Base-by-base conservation (phyloP, 768 basidiomycete genomes). In the Suillus sp. region DNA sequence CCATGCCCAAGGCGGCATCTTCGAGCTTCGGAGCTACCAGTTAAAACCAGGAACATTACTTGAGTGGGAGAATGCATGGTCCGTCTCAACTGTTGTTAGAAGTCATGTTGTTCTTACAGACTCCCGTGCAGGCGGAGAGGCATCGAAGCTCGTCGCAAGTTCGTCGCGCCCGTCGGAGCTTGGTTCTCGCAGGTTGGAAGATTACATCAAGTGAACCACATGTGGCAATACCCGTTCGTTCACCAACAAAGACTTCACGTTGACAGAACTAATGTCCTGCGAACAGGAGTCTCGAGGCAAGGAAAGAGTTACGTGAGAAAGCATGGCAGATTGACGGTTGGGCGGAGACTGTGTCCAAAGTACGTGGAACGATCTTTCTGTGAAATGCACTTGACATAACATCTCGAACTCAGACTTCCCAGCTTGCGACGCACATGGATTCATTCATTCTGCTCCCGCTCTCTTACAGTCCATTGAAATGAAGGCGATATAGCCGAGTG, bases 41-140 rank as follows among this genome's bases (percentile, higher is more conserved):
- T 77, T 97, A 63, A 87, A 90, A 69, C 93, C 96, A 4, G 97
- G 97, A 9, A 88, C 90, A 8, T 80, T 99, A 60, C 77, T 99
- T 61, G 95, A 99, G 70, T 99, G 97, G 97, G 97, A 99, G 73
- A 83, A 86, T 61, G 84, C 93, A 65, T 99, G 97, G 95, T 95
- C 40, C 56, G 83, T 59, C 50, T 55, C 34, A 30, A 34, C 50
- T 25, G 13, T 35, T 54, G 5, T 37, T 58, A 61, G 3, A 37
- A 34, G 13, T 62, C 42, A 59, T 18, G 37, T 40, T 11, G 38
- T 45, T 37, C 45, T n/a, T 37, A 53, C 57, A 37, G 65, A 50
- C 68, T 63, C 37, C 37, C 55, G 40, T 65, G 50, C 65, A 95
- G 94, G 96, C 87, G 95, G 65, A 84, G 83, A 72, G 97, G 97